Base-by-base conservation (phyloP, 75 land plant species). In the Chamaecyparis obtusa region DNA sequence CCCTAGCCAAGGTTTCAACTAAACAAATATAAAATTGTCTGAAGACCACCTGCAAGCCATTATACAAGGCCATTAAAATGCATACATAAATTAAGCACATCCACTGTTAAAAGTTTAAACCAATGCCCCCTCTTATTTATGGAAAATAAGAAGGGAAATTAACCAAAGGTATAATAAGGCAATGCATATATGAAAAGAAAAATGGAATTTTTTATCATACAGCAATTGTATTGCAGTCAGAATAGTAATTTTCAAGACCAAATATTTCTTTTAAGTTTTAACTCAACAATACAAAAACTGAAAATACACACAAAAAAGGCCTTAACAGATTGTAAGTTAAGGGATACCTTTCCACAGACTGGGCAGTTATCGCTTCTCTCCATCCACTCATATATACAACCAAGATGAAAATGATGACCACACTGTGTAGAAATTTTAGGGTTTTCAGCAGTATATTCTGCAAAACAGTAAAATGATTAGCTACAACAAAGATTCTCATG, bases 361-460 rank as follows among this genome's bases (percentile, higher is more conserved):
- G 95, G 95, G 74, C 95, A 94, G 85, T 43, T 88, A 15, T 94
- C 91, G 87, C 95, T 94, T 85, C 95, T 91, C 60, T 94, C 95
- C 95, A 92, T 92, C 95, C 95, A 94, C 83, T 94, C 94, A 87
- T 92, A 91, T 71, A 94, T 94, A 87, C 95, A 94, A 57, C 90
- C 92, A n/a, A 94, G 91, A 71, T 94, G 95, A 78, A 89, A 94
- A 90, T 94, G 95, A 54, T 94, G 95, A 88, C 91, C 86, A 67
- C 95, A 94, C 82, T 90, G 90, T 77, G 95, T 91, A 51, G 87
- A 75, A 67, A 94, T 94, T 77, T 92, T 94, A 10, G 95, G 95
- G 72, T 94, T 92, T 87, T 94, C 95, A 41, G 82, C 60, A n/a
- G 94, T 91, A 87, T 94, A 94, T 72, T 90, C 95, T 94, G 91